Evolutionary conservation across 2,329 filamentous ascomycete species (phyloP).

Genomic region (Fusarium sp.): DNA sequence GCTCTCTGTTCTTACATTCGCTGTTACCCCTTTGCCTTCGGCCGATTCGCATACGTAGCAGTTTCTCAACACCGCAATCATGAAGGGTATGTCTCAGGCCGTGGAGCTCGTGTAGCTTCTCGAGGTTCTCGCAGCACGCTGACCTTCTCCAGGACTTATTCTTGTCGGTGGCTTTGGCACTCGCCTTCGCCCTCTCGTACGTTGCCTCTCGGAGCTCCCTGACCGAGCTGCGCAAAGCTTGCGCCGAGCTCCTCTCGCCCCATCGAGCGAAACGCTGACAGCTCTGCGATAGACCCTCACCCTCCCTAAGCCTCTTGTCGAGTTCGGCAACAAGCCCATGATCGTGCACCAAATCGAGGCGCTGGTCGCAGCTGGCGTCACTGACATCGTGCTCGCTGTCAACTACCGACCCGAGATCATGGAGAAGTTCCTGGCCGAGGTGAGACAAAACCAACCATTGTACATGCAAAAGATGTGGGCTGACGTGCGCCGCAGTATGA

Average conservation of each 20-base stretch:
- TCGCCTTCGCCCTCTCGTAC: conserved; percentile 93
- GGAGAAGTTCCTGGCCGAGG: conserved; percentile 92
- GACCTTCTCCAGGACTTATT: conserved; percentile 80
- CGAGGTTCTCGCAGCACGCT: conserved; percentile 15
- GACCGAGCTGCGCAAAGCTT: conserved; percentile 16
- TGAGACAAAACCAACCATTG: conserved; percentile 51
- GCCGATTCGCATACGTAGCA: conserved; percentile 36
- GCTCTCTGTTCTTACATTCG: conserved; percentile 39
- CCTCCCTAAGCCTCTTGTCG: conserved; percentile 95
- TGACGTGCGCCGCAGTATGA: conserved; percentile 73
- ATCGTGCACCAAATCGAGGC: conserved; percentile 98
- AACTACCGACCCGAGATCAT: conserved; percentile 99
- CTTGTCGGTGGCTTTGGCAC: conserved; percentile 99
- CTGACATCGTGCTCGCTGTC: conserved; percentile 96
- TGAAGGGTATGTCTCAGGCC: conserved; percentile 50
- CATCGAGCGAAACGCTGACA: conserved; percentile 34
- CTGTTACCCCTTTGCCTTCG: conserved; percentile 31
- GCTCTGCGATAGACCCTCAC: conserved; percentile 80
- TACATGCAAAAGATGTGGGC: not conserved
- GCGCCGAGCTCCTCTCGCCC: conserved; percentile 13
- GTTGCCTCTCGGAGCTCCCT: conserved; percentile 48
- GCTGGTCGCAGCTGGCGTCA: conserved; percentile 91
- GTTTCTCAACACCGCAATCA: conserved; percentile 44
- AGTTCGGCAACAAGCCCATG: conserved; percentile 99
- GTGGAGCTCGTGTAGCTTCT: not conserved